Conservation (phyloP, 116 monocot genomes). For the Dioscorea cayenensis region DNA sequence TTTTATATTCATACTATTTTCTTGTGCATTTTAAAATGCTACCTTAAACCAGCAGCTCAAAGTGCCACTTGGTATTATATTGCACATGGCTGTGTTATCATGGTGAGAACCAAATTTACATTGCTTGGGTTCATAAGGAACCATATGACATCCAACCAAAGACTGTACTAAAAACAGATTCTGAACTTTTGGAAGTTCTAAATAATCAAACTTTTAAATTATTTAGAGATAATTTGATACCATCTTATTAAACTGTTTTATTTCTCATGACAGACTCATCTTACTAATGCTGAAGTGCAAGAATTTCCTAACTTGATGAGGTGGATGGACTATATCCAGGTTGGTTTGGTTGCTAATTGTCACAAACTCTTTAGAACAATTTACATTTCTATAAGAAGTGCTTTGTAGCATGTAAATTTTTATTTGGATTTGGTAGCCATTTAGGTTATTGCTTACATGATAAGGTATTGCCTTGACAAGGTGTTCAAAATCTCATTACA, state of each 20-base stretch:
- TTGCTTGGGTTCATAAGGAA: background rate
- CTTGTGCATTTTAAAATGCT: too few relatives aligned
- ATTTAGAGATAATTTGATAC: background rate
- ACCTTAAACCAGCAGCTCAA: too few relatives aligned
- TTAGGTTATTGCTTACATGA: too few relatives aligned
- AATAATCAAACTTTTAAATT: too few relatives aligned
- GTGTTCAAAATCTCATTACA: too few relatives aligned
- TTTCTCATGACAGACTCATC: conserved; percentile 39
- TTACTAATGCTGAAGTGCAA: conserved; percentile 32
- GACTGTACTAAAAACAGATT: background rate
- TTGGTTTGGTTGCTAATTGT: conserved; percentile 25
- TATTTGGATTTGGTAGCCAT: too few relatives aligned
- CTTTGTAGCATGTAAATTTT: too few relatives aligned
- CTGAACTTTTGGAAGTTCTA: background rate
- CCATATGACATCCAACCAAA: background rate
- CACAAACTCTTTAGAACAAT: too few relatives aligned
- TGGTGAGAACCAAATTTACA: background rate
- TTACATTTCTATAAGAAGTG: too few relatives aligned
- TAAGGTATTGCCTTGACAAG: too few relatives aligned
- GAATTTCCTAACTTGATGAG: conserved; percentile 56
- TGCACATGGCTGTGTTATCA: background rate
- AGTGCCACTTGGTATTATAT: background rate
- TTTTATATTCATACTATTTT: background rate
- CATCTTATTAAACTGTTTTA: conserved; percentile 2
- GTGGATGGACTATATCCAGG: conserved; percentile 98